Evolutionary conservation across 1,139 yeast genomes (phyloP).

Genomic region (Wickerhamiella infanticola): DNA sequence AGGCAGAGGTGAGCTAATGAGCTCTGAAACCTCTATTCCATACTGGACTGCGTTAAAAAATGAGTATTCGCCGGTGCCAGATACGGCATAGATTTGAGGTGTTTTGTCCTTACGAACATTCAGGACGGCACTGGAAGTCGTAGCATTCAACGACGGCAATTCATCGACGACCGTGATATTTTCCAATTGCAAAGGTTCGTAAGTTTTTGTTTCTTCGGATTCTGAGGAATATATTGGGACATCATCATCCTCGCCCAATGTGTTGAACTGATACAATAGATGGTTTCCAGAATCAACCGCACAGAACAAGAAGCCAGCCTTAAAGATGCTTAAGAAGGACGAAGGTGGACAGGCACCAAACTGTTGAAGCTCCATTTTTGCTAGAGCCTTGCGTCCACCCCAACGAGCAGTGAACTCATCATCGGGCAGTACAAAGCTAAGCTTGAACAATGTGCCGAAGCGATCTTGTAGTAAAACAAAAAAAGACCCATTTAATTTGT

Average conservation of each 20-base stretch:
- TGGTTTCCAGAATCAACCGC: conserved; percentile 50
- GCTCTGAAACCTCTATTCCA: conserved; percentile 43
- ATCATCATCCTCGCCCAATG: conserved; percentile 43
- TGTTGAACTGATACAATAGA: conserved; percentile 58
- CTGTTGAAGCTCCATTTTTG: conserved; percentile 34
- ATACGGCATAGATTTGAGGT: conserved; percentile 26
- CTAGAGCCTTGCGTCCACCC: not conserved
- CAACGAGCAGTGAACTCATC: conserved; percentile 19
- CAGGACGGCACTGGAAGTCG: conserved; percentile 35
- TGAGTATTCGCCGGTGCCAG: conserved; percentile 31
- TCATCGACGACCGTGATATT: conserved; percentile 47
- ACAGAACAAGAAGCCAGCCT: conserved; percentile 61
- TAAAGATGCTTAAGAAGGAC: conserved; percentile 42
- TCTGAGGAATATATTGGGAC: conserved; percentile 12
- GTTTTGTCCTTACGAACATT: conserved; percentile 22
- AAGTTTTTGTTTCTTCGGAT: not conserved
- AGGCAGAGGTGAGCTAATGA: conserved; percentile 64
- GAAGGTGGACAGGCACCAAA: conserved; percentile 64
- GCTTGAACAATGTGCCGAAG: conserved; percentile 64
- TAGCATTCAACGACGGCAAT: conserved; percentile 41
- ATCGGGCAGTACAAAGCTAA: conserved; percentile 33
- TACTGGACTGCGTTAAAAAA: conserved; percentile 38
- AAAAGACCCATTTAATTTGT: conserved; percentile 32
- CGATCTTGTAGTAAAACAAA: conserved; percentile 61
- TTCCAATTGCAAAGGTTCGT: conserved; percentile 26